Evolutionary conservation across 108 stramenopile species (phyloP).

Genomic region (Mayamaea pseudoterrestris): DNA sequence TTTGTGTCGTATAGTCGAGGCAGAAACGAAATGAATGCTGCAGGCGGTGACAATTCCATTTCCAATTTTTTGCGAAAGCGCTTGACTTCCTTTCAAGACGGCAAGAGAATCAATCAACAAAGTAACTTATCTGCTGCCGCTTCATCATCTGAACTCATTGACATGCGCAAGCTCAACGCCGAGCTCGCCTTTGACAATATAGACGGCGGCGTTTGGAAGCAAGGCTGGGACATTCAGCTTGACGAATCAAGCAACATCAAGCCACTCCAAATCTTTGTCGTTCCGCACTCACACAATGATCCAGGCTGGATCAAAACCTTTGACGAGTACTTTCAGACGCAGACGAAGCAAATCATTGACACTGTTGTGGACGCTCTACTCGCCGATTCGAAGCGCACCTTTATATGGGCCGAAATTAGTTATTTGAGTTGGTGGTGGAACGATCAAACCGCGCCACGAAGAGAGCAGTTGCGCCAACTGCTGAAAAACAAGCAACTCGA

Average conservation of each 20-base stretch:
- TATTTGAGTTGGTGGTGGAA: constrained; percentile 66
- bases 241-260: not conserved
- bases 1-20: too few species aligned
- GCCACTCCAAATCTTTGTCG: constrained; percentile 35
- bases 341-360: constrained; percentile 40
- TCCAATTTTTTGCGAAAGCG: too few species aligned
- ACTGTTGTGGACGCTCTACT: constrained; percentile 24
- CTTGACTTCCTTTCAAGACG: too few species aligned
- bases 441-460: constrained; percentile 17
- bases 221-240: constrained; percentile 46
- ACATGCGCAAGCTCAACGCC: constrained; percentile 33
- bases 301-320: constrained; percentile 66
- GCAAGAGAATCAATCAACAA: not conserved
- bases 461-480: constrained; percentile 10
- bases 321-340: constrained; percentile 51
- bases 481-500: constrained; percentile 31
- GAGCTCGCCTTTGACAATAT: constrained; percentile 34
- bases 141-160: constrained; percentile 21
- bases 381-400: constrained; percentile 25
- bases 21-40: too few species aligned
- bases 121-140: not conserved
- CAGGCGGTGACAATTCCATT: too few species aligned
- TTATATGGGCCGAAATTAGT: constrained; percentile 61
- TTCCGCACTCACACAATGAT: constrained; percentile 57
- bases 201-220: constrained; percentile 46